Evolutionary conservation across 768 basidiomycete genomes (phyloP).

Genomic region (Tylopilus rubrobrunneus): DNA sequence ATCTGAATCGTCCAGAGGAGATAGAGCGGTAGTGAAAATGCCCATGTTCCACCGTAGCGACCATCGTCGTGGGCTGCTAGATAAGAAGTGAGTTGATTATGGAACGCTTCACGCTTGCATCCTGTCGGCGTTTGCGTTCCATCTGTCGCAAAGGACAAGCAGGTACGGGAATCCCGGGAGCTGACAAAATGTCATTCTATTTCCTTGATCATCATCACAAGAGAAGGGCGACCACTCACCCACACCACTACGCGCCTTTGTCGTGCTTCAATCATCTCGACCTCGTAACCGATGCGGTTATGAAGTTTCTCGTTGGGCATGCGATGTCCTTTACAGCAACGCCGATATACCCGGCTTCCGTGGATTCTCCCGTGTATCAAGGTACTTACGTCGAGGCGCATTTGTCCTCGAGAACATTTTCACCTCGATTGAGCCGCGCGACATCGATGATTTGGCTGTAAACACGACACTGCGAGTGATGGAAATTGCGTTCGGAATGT

Average conservation of each 20-base stretch:
- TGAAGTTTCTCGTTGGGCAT: not conserved
- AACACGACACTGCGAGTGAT: constrained; percentile 3
- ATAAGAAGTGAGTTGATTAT: not conserved
- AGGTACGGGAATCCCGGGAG: not conserved
- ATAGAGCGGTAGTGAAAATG: too few species aligned
- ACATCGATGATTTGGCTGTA: not conserved
- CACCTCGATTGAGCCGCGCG: constrained; percentile 13
- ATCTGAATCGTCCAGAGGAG: too few species aligned
- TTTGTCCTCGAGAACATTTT: not conserved
- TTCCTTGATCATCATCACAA: not conserved
- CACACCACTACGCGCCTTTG: too few species aligned
- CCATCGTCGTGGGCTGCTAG: too few species aligned
- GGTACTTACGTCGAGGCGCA: not conserved
- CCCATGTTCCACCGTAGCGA: too few species aligned
- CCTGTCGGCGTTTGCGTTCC: too few species aligned
- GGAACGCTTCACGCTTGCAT: not conserved
- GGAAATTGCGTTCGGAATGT: not conserved
- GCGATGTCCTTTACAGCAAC: too few species aligned
- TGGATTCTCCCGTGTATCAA: not conserved
- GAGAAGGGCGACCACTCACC: too few species aligned
- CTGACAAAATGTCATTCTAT: not conserved
- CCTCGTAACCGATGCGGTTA: too few species aligned
- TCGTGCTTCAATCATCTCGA: too few species aligned
- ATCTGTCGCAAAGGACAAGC: not conserved
- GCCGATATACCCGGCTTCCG: not conserved